Evolutionary conservation across 1,284 basidiomycete species (phyloP), one percentile per base, ranked within the genome.

Genomic region (Laetiporus sulphureus): DNA sequence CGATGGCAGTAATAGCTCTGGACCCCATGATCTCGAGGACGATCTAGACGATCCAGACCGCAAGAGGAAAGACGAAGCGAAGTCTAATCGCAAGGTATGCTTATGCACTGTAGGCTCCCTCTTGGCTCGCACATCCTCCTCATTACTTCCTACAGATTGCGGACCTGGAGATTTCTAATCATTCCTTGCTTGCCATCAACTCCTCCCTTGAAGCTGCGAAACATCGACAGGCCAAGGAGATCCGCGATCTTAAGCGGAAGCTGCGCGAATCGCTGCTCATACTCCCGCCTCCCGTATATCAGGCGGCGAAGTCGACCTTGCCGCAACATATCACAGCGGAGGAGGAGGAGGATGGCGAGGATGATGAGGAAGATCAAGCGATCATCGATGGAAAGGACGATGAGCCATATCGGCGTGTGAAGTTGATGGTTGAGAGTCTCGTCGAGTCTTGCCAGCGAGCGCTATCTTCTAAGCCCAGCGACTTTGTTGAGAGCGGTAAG

Each of bases 141-240:
- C 32, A 34, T 21, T 36, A 20, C 15, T 36, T 44, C 13, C 29
- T 19, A 16, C 50, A 90, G 87, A 90, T 90, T 46, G 85, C 80
- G 12, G 86, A 90, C 62, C 66, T 90, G 15, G 84, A 90, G 62
- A 90, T 90, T 52, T 83, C 84, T 8, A 90, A 87, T 58, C 73
- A 75, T 30, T 90, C 87, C 4, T 68, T 90, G 18, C 67, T 90
- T 34, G 75, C 77, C 2, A 88, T 90, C 60, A 90, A 90, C 52
- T 65, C 77, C 1, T 72, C 79, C 24, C 66, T 90, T 6, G 86
- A 90, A 59, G 73, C 78, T 25, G 76, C 76, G 36, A 87, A 85
- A 59, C 74, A 82, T 51, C 70, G 71, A n/a, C 86, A 90, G 55
- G 79, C 82, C 5, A 83, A 79, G 55, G 87, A 90, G 59, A 88